Base-by-base conservation (phyloP, 2,329 filamentous ascomycete genomes). In the Colletotrichum sp. region DNA sequence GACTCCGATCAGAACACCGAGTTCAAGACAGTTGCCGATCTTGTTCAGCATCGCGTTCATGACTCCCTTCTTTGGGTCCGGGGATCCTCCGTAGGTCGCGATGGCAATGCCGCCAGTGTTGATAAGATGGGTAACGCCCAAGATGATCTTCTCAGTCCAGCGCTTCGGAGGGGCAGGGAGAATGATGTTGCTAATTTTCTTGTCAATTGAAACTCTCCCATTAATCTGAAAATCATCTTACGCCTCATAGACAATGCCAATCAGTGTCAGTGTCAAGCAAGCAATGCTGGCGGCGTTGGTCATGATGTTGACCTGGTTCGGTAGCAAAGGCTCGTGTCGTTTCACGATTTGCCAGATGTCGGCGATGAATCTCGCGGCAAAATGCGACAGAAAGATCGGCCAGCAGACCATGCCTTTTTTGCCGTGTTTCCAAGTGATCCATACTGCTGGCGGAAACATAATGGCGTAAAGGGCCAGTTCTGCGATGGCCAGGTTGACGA, bases 361-460 rank as follows among this genome's bases (percentile, higher is more conserved):
- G 30, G 80, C 74, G 15, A 79, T 63, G 57, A 82, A 79, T 52
- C 79, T 78, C 8, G 79, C 76, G 2, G 39, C 55, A 28, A 81
- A 82, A 59, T 79, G 79, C 2, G 78, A 79, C 5, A 80, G 15
- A 15, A 81, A 80, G 28, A 82, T 81, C 5, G 80, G 80, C 81
- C 81, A 82, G 76, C 80, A 82, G 24, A 81, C 79, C 78, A 82
- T 81, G 26, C 81, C 81, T 2, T 77, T 62, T 55, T 81, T 82
- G 16, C 81, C 81, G 69, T 82, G 81, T 36, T 80, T 81, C 78
- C 78, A 82, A 1, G 80, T 76, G 18, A 82, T 77, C 71, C 75
- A 81, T 8, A 78, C 18, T 0, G 78, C 71, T 2, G 78, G 76
- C 5, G 78, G 63, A 34, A 82, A 69, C 6, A 82, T 64, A 3